A percentile compares a stretch with the other conserved stretches of the same genome.
These are phyloP conservation scores for Helenozyma baotianmanensis DNA, from an alignment of 805 yeast species.

Conservation along the genomic window DNA sequence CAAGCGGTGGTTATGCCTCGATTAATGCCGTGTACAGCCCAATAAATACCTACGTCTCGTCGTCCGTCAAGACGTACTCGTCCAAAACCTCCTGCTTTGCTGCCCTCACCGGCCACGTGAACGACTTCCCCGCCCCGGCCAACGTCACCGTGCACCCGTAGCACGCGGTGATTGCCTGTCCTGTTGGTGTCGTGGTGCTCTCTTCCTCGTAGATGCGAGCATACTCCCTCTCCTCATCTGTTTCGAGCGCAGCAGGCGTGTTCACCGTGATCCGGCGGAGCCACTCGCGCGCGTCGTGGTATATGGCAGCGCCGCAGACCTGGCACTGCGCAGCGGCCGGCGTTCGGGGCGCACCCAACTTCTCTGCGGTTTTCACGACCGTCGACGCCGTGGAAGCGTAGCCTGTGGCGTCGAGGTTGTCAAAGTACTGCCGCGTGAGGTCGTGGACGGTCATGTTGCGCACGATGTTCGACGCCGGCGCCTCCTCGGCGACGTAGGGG, in stretches of 20 bases:
- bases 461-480: constrained; percentile 38
- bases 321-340: constrained; percentile 37
- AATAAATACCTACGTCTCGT: no score
- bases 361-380: constrained; percentile 84
- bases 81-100: constrained; percentile 36
- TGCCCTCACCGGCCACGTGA: constrained; percentile 33
- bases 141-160: constrained; percentile 73
- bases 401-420: constrained; percentile 59
- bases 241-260: constrained; percentile 45
- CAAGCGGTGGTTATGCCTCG: no score
- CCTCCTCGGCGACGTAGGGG: constrained; percentile 20
- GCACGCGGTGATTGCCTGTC: constrained; percentile 30
- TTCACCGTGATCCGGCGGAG: constrained; percentile 61
- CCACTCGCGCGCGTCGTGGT: constrained; percentile 62
- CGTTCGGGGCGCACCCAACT: constrained; percentile 50
- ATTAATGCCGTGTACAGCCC: no score
- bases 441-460: constrained; percentile 81
- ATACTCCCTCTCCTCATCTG: constrained; percentile 35
- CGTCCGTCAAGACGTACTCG: constrained; percentile 46
- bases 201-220: constrained; percentile 14
- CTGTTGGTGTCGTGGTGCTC: constrained; percentile 1
- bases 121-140: constrained; percentile 33
- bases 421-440: constrained; percentile 68
- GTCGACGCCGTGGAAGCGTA: constrained; percentile 90
- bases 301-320: constrained; percentile 53